Conservation (phyloP, 306 rosid genomes). For the Ammopiptanthus mongolicus region DNA sequence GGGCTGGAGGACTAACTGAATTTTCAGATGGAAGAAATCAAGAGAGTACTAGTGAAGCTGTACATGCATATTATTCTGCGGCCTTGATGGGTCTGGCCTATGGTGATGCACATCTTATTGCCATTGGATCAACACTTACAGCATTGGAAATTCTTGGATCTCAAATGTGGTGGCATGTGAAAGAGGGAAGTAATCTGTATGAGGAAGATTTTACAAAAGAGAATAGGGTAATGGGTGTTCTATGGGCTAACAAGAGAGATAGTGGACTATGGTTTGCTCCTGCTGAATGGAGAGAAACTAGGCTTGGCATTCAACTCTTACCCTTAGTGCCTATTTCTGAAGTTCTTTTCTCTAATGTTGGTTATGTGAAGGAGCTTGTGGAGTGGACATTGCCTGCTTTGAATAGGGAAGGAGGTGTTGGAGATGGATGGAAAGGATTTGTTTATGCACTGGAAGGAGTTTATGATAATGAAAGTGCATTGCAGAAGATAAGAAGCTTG, state of each 20-base stretch:
- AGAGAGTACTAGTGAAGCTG: conserved; percentile 84
- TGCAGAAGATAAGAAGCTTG: conserved; percentile 47
- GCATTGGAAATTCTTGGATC: conserved; percentile 66
- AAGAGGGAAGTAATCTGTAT: conserved; percentile 39
- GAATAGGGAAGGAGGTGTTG: conserved; percentile 66
- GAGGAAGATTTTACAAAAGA: conserved; percentile 55
- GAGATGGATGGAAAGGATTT: conserved; percentile 94
- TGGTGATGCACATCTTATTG: conserved; percentile 55
- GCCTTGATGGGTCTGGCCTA: conserved; percentile 75
- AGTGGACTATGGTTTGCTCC: conserved; percentile 92
- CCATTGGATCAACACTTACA: conserved; percentile 56
- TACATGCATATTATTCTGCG: conserved; percentile 77
- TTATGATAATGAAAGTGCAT: conserved; percentile 46
- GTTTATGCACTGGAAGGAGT: conserved; percentile 54
- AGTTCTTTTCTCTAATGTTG: conserved; percentile 49
- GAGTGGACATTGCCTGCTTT: conserved; percentile 70
- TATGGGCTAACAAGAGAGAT: conserved; percentile 84
- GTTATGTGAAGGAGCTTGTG: conserved; percentile 63
- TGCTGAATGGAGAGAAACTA: conserved; percentile 65
- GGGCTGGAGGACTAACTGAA: conserved; percentile 89
- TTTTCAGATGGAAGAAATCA: conserved; percentile 81
- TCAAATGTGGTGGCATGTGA: conserved; percentile 85
- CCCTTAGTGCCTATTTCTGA: conserved; percentile 73
- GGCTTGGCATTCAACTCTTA: conserved; percentile 76
- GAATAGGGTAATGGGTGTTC: conserved; percentile 58